Percentiles rank a stretch among this genome's conserved stretches.
Evolutionary conservation across 805 yeast species (phyloP).

Genomic region (Yarrowia alimentaria): DNA sequence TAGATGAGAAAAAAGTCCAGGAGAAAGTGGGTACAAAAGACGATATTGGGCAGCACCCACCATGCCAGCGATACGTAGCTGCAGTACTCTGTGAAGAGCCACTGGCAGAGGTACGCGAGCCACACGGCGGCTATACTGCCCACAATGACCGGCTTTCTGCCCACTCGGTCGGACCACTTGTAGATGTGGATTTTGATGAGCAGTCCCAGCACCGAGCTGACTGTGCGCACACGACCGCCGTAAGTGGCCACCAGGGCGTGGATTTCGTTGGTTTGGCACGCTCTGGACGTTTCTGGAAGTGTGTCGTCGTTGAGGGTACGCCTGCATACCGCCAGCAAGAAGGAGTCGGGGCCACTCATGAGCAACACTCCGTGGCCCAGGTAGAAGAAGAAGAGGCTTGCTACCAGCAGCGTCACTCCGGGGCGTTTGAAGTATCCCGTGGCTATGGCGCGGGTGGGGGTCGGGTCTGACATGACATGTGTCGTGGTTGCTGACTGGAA

Average conservation of each 20-base stretch:
- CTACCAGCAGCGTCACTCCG: constrained; percentile 8
- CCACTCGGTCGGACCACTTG: constrained; percentile 9
- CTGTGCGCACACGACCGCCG: constrained; percentile 3
- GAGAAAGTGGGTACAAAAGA: constrained; percentile 17
- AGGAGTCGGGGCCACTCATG: constrained; percentile 2
- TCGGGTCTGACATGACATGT: no score
- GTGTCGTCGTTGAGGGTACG: constrained; percentile 1
- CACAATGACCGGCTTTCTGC: constrained; percentile 7
- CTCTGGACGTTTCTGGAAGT: constrained; percentile 2
- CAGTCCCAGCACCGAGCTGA: not conserved
- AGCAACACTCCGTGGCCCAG: constrained; percentile 15
- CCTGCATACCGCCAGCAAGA: constrained; percentile 15
- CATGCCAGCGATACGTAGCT: no score
- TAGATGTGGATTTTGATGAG: constrained; percentile 6
- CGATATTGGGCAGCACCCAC: constrained; percentile 14
- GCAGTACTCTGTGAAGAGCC: no score
- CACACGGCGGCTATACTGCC: not conserved
- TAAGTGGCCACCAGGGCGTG: constrained; percentile 4
- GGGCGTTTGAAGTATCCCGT: constrained; percentile 10
- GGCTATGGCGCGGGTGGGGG: not conserved
- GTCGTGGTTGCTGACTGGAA: no score
- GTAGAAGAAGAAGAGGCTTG: constrained; percentile 11
- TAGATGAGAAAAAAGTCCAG: constrained; percentile 21
- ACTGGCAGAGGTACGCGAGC: not conserved
- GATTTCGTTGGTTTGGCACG: constrained; percentile 10